These are phyloP conservation scores for Kwoniella botswanensis DNA, from an alignment of 768 basidiomycete species.

Conservation along the genomic window DNA sequence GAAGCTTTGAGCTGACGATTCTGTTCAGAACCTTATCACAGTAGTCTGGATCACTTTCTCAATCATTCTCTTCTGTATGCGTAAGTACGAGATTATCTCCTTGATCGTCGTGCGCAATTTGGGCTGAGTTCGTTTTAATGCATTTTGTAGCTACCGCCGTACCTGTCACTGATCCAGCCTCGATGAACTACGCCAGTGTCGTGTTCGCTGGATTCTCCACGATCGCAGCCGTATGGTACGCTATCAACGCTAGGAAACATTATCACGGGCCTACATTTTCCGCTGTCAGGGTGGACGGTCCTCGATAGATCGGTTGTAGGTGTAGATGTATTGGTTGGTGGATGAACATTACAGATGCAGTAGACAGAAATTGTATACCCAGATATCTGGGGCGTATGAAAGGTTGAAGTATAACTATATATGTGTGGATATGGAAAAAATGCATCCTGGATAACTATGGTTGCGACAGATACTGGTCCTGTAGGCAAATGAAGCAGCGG, in stretches of 20 bases:
- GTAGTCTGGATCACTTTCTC: slow-evolving; percentile 69
- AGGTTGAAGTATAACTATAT: too few relatives aligned
- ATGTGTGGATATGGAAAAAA: too few relatives aligned
- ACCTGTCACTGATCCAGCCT: slow-evolving; percentile 40
- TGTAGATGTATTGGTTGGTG: background rate
- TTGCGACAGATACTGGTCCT: background rate
- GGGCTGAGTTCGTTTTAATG: too few relatives aligned
- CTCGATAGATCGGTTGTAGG: background rate
- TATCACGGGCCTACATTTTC: slow-evolving; percentile 37
- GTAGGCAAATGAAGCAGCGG: slow-evolving; percentile 14
- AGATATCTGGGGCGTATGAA: too few relatives aligned
- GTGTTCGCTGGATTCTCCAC: slow-evolving; percentile 69
- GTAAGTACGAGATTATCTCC: slow-evolving; percentile 23
- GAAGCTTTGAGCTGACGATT: slow-evolving; percentile 51
- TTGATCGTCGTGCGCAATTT: too few relatives aligned
- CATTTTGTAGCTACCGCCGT: slow-evolving; percentile 38
- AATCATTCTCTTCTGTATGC: slow-evolving; percentile 73
- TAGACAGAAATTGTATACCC: background rate
- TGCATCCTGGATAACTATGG: too few relatives aligned
- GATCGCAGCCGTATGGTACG: slow-evolving; percentile 71
- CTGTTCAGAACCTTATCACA: slow-evolving; percentile 62
- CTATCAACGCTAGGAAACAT: slow-evolving; percentile 59
- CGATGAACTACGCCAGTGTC: slow-evolving; percentile 67
- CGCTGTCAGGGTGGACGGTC: slow-evolving; percentile 13
- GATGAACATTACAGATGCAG: background rate